Evolutionary conservation across 352 stramenopile genomes (phyloP), one percentile per base, ranked within the genome.

Genomic region (Pythium dissotocum): DNA sequence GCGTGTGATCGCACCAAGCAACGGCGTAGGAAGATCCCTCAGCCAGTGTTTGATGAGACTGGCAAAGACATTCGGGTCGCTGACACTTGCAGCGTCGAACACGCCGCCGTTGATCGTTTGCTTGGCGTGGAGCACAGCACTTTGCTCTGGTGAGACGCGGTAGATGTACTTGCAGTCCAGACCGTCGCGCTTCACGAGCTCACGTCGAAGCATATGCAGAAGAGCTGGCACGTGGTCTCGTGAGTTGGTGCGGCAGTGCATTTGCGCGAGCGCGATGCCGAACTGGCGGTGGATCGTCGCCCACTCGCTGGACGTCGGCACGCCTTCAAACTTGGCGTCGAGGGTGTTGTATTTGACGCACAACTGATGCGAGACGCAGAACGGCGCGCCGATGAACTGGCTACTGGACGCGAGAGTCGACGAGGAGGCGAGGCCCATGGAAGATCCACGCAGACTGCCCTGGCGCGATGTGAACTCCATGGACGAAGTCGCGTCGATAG

Each of bases 11-110:
- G n/a, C 28, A 16, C 67, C 60, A 2, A 89, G 57, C 67, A 91
- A 46, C 14, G 77, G 76, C 13, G 18, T 58, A 0, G 83, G 81
- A 38, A 91, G 70, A 18, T 91, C 79, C 12, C 83, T 77, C 4
- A 91, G 69, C 79, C 79, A 91, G n/a, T 77, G 60, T 52, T 91
- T 91, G 44, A 89, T 60, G 24, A 91, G 73, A 61, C 80, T 86
- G 0, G 79, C 78, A 61, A 83, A 88, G 4, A 89, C 74, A 46
- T 85, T 78, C 12, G 80, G 76, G 26, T 91, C 83, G 5, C 38
- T 55, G 4, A 82, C 46, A 8, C 70, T 67, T 5, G 55, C 30
- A 5, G 64, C 38, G 16, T 87, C 78, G 40, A 91, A 87, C 2
- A 30, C 69, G 2, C 83, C 79, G 36, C 70, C 57, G 42, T 91